Conservation (phyloP, 1,284 basidiomycete genomes). For the Pseudozyma sp. region DNA sequence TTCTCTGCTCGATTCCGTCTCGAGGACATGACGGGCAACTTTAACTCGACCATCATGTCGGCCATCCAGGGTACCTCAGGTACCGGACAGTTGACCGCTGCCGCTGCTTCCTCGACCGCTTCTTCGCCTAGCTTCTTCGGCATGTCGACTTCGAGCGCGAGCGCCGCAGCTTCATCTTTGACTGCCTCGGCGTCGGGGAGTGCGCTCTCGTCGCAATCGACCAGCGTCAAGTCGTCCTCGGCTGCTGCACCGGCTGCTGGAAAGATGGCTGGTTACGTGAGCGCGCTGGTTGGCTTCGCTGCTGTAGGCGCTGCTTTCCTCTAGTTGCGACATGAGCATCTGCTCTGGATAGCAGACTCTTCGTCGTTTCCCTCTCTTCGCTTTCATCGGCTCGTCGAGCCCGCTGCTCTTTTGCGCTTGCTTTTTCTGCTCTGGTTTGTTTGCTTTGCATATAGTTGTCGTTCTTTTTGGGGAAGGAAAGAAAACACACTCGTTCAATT, state of each 20-base stretch:
- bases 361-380: constrained; percentile 6
- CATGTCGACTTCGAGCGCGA: constrained; percentile 63
- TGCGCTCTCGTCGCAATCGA: constrained; percentile 6
- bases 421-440: neutral
- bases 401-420: neutral
- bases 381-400: neutral
- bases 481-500: constrained; percentile 4
- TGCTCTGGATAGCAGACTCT: constrained; percentile 28
- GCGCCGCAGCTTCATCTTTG: neutral
- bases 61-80: constrained; percentile 23
- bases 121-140: constrained; percentile 67
- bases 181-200: neutral
- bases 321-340: constrained; percentile 1
- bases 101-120: constrained; percentile 80
- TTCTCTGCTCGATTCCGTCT: constrained; percentile 63
- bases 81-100: constrained; percentile 25
- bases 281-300: constrained; percentile 38
- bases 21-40: constrained; percentile 50
- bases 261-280: constrained; percentile 32
- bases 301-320: constrained; percentile 49
- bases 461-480: neutral
- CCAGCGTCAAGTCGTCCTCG: constrained; percentile 32
- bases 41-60: constrained; percentile 57
- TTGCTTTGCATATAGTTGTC: constrained; percentile 5
- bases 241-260: constrained; percentile 9